phyloP scores from a whole-genome alignment of 805 yeast species.

The Zygoascus biomembranicola region DNA sequence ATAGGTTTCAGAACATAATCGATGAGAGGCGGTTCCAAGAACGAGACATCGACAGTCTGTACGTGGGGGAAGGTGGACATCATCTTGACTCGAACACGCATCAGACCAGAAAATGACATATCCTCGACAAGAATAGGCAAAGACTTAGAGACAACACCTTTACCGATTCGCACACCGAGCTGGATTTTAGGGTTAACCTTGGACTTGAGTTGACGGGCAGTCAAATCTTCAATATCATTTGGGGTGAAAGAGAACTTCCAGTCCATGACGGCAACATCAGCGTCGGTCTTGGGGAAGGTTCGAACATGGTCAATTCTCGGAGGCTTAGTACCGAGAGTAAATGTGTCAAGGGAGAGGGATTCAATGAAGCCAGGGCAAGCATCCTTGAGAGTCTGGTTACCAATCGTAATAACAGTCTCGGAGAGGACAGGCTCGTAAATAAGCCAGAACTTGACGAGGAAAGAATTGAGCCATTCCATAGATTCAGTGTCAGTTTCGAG shows the following conservation, averaged over 20 bases:
- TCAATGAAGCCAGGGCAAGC: conserved; percentile 82
- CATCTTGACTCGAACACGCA: conserved; percentile 80
- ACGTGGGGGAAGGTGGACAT: conserved; percentile 89
- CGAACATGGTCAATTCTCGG: conserved; percentile 88
- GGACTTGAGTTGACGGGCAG: conserved; percentile 75
- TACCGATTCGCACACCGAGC: conserved; percentile 65
- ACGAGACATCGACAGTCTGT: conserved; percentile 78
- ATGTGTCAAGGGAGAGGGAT: conserved; percentile 74
- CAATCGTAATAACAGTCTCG: conserved; percentile 77
- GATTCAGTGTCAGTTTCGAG: conserved; percentile 88
- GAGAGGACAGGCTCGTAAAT: conserved; percentile 83
- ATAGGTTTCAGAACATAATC: conserved; percentile 75
- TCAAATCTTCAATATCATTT: conserved; percentile 76
- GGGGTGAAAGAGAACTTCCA: conserved; percentile 93
- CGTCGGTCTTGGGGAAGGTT: conserved; percentile 81
- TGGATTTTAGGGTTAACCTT: conserved; percentile 75
- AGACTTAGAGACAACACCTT: conserved; percentile 57
- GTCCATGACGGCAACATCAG: conserved; percentile 95
- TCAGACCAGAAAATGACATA: conserved; percentile 63
- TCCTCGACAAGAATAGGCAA: conserved; percentile 76
- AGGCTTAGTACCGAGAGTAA: conserved; percentile 93
- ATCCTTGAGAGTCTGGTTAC: conserved; percentile 72
- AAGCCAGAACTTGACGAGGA: conserved; percentile 87
- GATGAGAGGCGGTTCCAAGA: conserved; percentile 79
- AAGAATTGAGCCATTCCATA: conserved; percentile 90